A percentile compares a stretch with the other conserved stretches of the same genome.
phyloP scores from a whole-genome alignment of 208 protist species.

The Wallacemonas sp. region DNA sequence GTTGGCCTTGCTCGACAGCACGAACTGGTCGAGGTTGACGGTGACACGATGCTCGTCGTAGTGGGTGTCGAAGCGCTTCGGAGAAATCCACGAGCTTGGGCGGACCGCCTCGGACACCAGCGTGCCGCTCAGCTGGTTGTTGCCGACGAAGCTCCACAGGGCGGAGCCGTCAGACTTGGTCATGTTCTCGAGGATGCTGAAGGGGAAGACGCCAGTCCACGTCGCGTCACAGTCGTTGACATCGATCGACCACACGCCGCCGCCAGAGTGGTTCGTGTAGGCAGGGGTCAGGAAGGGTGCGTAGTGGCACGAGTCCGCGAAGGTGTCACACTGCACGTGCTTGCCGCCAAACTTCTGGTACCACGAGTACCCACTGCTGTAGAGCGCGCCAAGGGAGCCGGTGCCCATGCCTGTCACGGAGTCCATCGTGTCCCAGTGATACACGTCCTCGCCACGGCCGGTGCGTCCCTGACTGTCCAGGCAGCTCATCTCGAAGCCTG shows the following conservation, averaged over 20 bases:
- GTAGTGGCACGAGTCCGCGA: constrained; percentile 70
- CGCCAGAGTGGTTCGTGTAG: constrained; percentile 22
- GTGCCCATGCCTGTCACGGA: constrained; percentile 29
- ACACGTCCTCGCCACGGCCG: constrained; percentile 73
- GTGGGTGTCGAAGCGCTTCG: constrained; percentile 41
- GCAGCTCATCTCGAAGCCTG: constrained; percentile 70
- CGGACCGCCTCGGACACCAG: constrained; percentile 69
- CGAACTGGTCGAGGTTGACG: constrained; percentile 61
- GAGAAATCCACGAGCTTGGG: constrained; percentile 59
- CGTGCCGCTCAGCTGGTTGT: constrained; percentile 55
- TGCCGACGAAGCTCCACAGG: constrained; percentile 52
- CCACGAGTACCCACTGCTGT: constrained; percentile 62
- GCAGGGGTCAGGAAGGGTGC: constrained; percentile 77
- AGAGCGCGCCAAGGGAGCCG: constrained; percentile 55
- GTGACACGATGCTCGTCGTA: constrained; percentile 54
- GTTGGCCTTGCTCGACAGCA: constrained; percentile 35
- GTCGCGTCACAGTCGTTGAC: constrained; percentile 81
- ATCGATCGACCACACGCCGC: constrained; percentile 57
- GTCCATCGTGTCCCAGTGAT: constrained; percentile 51
- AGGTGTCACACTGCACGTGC: constrained; percentile 75
- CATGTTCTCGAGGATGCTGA: constrained; percentile 39
- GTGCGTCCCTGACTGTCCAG: constrained; percentile 47
- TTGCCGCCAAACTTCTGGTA: constrained; percentile 90
- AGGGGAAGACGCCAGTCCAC: constrained; percentile 74
- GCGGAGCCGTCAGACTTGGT: constrained; percentile 29